Conservation (phyloP, 495 filamentous ascomycete species). For the Podospora australis region DNA sequence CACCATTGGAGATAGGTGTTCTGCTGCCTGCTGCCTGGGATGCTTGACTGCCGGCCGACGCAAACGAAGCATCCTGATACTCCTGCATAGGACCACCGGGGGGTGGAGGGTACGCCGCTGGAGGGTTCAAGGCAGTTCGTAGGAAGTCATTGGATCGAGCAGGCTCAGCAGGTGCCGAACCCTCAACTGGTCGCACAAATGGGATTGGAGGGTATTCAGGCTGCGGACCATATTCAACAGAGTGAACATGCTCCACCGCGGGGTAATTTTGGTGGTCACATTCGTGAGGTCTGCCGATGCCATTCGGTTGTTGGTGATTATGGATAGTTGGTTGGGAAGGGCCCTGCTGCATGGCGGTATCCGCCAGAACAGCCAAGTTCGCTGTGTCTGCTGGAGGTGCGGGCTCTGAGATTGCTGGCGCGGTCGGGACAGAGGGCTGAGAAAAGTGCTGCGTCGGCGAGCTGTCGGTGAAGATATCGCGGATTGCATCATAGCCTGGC, state of each 20-base stretch:
- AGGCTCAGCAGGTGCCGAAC: constrained; percentile 8
- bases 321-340: not conserved
- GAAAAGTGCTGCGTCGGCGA: constrained; percentile 16
- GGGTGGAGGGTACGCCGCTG: constrained; percentile 9
- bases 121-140: constrained; percentile 37
- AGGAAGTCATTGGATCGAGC: constrained; percentile 31
- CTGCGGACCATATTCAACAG: not conserved
- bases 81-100: constrained; percentile 2
- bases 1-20: constrained; percentile 21
- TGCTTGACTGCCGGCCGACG: not conserved
- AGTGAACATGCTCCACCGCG: no score
- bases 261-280: no score
- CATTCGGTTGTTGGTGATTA: constrained; percentile 4
- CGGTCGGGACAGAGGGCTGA: constrained; percentile 4
- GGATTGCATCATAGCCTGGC: constrained; percentile 44
- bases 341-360: constrained; percentile 18
- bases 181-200: not conserved
- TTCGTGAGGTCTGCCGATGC: not conserved
- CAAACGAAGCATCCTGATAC: no score
- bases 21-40: constrained; percentile 8
- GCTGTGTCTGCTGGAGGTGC: constrained; percentile 10
- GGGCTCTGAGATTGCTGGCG: no score
- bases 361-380: constrained; percentile 28
- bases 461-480: constrained; percentile 38
- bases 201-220: constrained; percentile 1